Base-by-base conservation (phyloP, 768 basidiomycete genomes). In the Leccinum aurantiacum region DNA sequence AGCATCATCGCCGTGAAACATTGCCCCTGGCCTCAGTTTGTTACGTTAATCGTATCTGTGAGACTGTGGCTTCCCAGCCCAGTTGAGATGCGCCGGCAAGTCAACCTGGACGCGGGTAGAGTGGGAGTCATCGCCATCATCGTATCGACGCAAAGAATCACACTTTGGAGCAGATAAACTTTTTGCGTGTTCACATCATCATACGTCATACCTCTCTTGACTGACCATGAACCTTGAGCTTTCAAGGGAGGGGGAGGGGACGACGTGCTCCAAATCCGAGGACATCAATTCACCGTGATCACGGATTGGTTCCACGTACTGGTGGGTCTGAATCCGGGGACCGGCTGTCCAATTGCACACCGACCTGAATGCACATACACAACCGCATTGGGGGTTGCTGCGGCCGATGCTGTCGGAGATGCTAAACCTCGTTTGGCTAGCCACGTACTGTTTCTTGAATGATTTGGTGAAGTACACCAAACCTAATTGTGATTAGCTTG, bases 331-430 rank as follows among this genome's bases (percentile, higher is more conserved):
- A 46, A 46, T 46, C 44, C 19, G 44, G 44, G 44, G 44, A 46
- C 65, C 63, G 44, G 53, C 25, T 37, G 41, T 38, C 54, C 47
- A 14, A 48, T 56, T 50, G 54, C 52, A 51, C 13, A 49, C 54
- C 52, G 47, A 52, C 33, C 38, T n/a, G 24, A 44, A 13, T 46
- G 10, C 44, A n/a, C 44, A 38, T 27, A 59, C 59, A 38, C 49
- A 62, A 57, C 55, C 52, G 35, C 60, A 47, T 66, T 58, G 57
- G 57, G 29, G 60, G n/a, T 53, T 47, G 53, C 59, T 61, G 59
- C 53, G 66, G 49, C 65, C 68, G 68, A 61, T 56, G 15, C 24
- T 52, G 33, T 64, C 68, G 67, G 67, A 19, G 57, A 38, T 24
- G 38, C 47, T 35, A 24, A 54, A 8, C 55, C 47, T 41, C 47